Base-by-base conservation (phyloP, 140 eudicot genomes). In the Flaveria floridana region DNA sequence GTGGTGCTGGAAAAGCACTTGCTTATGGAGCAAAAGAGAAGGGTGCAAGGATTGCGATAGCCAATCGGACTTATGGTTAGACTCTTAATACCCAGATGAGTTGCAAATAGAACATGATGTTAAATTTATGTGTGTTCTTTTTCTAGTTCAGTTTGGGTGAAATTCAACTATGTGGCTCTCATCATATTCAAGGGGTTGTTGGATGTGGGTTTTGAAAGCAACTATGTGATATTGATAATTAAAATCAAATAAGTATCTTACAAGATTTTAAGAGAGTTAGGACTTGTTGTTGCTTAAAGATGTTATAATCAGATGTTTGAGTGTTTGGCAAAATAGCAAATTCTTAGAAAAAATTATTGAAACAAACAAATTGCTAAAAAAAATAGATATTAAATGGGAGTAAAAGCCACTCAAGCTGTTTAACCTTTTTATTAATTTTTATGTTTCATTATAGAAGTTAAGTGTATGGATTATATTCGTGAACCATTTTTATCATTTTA, bases 11-110 rank as follows among this genome's bases (percentile, higher is more conserved):
- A 51, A 87, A 87, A 76, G 95, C 98, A 72, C 86, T 92, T 79
- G 96, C 98, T 57, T 92, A 84, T 83, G 98, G 98, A 50, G 98
- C 98, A 66, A 92, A 87, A 79, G 92, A 82, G 53, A 92, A 92
- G 86, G 98, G 98, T 72, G 96, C 98, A 64, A 83, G 96, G 73
- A 87, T 92, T 73, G 89, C 83, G 76, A 89, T 92, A 76, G 98
- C 98, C 47, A 92, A 92, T 73, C 96, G 96, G 52, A 89, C 96
- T 39, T 89, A 89, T 71, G 98, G 98, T 92, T 78, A 82, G 87
- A 64, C 70, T 73, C 59, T 57, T 14, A 12, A 3, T 23, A 25
- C 66, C 64, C 18, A 9, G 12, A 16, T 26, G 19, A 30, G 25
- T 56, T 79, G 55, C 25, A 37, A 53, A 6, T 56, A 30, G 68